Conservation (phyloP, 179 eudicot genomes). For the Camellia oleifera region DNA sequence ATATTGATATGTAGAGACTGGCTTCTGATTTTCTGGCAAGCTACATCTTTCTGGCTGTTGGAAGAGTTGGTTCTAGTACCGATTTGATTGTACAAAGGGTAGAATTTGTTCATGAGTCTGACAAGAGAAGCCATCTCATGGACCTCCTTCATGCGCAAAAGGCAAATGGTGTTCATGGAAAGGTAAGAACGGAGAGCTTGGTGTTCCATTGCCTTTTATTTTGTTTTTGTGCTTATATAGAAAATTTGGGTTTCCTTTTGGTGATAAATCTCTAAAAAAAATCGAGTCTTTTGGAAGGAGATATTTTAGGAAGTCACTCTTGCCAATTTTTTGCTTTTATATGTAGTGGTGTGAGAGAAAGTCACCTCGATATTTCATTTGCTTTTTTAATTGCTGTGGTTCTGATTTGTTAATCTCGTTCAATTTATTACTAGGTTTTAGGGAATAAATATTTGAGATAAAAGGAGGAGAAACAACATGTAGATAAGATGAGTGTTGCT, state of each 20-base stretch:
- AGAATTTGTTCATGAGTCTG: conserved; percentile 85
- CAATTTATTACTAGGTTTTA: neutral
- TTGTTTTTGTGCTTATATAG: neutral
- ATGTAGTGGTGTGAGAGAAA: neutral
- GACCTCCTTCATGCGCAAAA: conserved; percentile 94
- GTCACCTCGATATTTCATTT: neutral
- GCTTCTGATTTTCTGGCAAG: conserved; percentile 87
- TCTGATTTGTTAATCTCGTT: neutral
- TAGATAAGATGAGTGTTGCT: too few species aligned
- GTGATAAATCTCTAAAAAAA: neutral
- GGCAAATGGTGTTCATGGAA: conserved; percentile 71
- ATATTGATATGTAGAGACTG: conserved; percentile 63
- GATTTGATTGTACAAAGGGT: conserved; percentile 94
- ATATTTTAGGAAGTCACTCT: neutral
- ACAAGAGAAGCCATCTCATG: conserved; percentile 96
- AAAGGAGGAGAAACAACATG: too few species aligned
- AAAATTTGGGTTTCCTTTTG: neutral
- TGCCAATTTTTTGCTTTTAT: neutral
- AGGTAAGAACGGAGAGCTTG: conserved; percentile 41
- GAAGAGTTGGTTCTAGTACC: conserved; percentile 98
- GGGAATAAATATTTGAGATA: too few species aligned
- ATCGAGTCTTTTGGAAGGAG: neutral
- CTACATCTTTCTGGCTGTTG: conserved; percentile 93
- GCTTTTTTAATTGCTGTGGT: neutral
- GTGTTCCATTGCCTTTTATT: neutral